phyloP scores from a whole-genome alignment of 768 basidiomycete genomes.

The Tephrocybe sp. region DNA sequence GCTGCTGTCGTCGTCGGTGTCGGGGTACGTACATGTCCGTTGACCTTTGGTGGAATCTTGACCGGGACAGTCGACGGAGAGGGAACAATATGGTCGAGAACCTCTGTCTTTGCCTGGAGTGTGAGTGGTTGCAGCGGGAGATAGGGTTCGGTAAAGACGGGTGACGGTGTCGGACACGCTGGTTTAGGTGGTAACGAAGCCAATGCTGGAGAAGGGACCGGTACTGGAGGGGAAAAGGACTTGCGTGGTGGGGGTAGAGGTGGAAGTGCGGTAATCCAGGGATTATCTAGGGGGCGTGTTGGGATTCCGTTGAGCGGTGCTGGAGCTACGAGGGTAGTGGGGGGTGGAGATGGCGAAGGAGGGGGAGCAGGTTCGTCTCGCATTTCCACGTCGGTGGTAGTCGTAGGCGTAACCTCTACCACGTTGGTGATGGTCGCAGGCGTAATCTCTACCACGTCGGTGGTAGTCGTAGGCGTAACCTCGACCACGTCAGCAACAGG shows the following conservation, averaged over 20 bases:
- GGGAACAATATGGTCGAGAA: slow-evolving; percentile 15
- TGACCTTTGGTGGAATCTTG: slow-evolving; percentile 1
- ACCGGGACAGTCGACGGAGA: background rate
- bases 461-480: no score
- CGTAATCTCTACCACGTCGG: no score
- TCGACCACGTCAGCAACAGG: no score
- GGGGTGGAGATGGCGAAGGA: background rate
- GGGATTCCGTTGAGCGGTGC: background rate
- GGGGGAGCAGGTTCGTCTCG: background rate
- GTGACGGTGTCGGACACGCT: background rate
- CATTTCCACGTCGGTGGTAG: no score
- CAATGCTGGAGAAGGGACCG: background rate
- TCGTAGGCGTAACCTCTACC: no score
- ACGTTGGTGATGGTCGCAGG: no score
- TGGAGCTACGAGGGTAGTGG: background rate
- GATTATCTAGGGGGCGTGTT: no score
- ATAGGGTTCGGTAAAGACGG: background rate
- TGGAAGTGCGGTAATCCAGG: background rate
- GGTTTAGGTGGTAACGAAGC: background rate
- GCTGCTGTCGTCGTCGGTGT: background rate
- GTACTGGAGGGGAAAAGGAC: background rate
- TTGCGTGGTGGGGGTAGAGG: background rate
- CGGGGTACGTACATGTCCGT: background rate
- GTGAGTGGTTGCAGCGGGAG: slow-evolving; percentile 4
- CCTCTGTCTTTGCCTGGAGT: slow-evolving; percentile 17